These are phyloP conservation scores for Leptosphaerulina australis DNA, from an alignment of 2,329 filamentous ascomycete genomes.

Conservation along the genomic window DNA sequence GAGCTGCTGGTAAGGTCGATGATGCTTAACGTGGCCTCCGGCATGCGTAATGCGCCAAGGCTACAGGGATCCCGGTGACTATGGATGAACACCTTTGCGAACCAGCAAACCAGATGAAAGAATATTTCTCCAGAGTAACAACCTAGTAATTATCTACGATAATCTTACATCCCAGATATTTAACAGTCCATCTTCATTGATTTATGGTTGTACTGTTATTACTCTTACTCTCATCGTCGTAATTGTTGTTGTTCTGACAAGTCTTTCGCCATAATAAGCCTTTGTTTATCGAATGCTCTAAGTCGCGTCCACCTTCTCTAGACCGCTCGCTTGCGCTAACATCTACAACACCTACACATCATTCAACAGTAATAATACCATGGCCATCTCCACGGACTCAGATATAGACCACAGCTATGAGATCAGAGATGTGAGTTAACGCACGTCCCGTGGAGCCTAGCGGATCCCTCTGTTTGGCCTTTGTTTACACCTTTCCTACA, in stretches of 20 bases:
- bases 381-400: slow-evolving; percentile 35
- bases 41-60: slow-evolving; percentile 40
- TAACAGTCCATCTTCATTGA: no score
- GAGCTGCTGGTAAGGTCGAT: slow-evolving; percentile 16
- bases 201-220: no score
- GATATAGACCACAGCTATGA: slow-evolving; percentile 39
- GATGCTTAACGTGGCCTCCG: slow-evolving; percentile 44
- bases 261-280: slow-evolving; percentile 18
- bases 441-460: slow-evolving; percentile 12
- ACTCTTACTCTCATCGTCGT: no score
- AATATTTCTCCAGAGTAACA: no score
- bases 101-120: not conserved
- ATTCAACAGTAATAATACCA: slow-evolving; percentile 31
- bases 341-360: slow-evolving; percentile 24
- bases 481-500: slow-evolving; percentile 12
- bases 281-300: slow-evolving; percentile 38
- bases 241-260: slow-evolving; percentile 4
- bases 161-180: no score
- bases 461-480: not conserved
- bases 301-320: slow-evolving; percentile 42
- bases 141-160: no score
- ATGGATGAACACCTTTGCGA: not conserved
- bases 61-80: slow-evolving; percentile 22
- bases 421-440: slow-evolving; percentile 44
- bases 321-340: slow-evolving; percentile 14